Percentiles rank a stretch among this genome's conserved stretches.
Conservation (phyloP, 2,329 filamentous ascomycete genomes). For the Fusarium chlamydosporum region DNA sequence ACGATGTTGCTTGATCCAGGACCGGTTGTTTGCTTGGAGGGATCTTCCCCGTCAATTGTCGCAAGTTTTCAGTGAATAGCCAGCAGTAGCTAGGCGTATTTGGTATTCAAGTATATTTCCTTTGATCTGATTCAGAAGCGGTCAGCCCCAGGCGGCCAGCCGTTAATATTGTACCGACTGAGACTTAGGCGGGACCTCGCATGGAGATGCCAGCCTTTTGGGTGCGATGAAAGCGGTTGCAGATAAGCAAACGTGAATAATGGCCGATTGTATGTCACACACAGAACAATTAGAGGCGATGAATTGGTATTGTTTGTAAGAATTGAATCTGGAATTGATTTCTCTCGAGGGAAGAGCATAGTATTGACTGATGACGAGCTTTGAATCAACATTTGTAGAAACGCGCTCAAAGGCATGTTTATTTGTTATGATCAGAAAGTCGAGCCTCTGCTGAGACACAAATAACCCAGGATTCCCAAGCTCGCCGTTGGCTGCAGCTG, state of each 20-base stretch:
- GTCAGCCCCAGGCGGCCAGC: conserved; percentile 41
- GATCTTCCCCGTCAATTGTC: conserved; percentile 14
- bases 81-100: conserved; percentile 14
- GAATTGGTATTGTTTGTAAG: conserved; percentile 17
- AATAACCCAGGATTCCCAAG: conserved; percentile 26
- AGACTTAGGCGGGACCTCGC: conserved; percentile 45
- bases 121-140: conserved; percentile 31
- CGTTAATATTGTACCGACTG: conserved; percentile 36
- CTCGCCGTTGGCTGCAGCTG: conserved; percentile 25
- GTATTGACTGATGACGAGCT: conserved; percentile 28
- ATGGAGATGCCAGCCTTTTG: conserved; percentile 37
- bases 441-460: conserved; percentile 44
- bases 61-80: conserved; percentile 1
- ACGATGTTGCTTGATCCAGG: conserved; percentile 15
- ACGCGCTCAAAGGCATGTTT: conserved; percentile 43
- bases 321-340: conserved; percentile 10
- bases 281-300: conserved; percentile 24
- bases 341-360: conserved; percentile 6
- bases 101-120: conserved; percentile 17
- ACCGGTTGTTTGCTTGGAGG: conserved; percentile 17
- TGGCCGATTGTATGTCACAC: conserved; percentile 28
- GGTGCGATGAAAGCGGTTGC: conserved; percentile 33
- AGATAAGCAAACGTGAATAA: conserved; percentile 33
- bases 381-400: conserved; percentile 13
- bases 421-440: conserved; percentile 47